Evolutionary conservation across 1,284 basidiomycete species (phyloP).

Genomic region (Mycena citricolor): DNA sequence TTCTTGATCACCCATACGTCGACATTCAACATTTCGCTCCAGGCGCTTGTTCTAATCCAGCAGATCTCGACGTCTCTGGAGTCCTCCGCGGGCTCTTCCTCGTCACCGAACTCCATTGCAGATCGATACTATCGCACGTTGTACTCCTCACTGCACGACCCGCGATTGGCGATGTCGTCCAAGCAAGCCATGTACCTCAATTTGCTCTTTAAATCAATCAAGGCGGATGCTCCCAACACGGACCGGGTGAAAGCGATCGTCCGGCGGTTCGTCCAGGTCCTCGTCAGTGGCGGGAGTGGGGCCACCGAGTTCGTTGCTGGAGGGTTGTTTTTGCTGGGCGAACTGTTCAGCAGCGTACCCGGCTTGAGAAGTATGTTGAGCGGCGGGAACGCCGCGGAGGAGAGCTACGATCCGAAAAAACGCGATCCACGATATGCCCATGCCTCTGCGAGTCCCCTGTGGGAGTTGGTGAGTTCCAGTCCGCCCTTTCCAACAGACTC

Average conservation of each 20-base stretch:
- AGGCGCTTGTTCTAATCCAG: constrained; percentile 90
- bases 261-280: constrained; percentile 84
- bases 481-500: neutral
- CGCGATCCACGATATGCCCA: constrained; percentile 89
- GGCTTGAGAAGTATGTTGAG: constrained; percentile 71
- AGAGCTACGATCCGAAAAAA: constrained; percentile 84
- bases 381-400: constrained; percentile 35
- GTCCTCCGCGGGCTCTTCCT: constrained; percentile 33
- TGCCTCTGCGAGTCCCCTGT: constrained; percentile 81
- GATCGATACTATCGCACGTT: constrained; percentile 92
- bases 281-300: constrained; percentile 66
- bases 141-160: constrained; percentile 87
- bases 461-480: constrained; percentile 73
- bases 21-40: constrained; percentile 95
- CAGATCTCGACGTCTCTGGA: constrained; percentile 67
- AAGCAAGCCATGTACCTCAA: constrained; percentile 99
- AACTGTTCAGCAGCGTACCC: constrained; percentile 75
- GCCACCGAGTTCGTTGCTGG: constrained; percentile 91
- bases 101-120: constrained; percentile 49
- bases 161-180: constrained; percentile 78
- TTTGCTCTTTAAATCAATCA: constrained; percentile 90
- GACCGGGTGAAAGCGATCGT: constrained; percentile 83
- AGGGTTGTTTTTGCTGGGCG: constrained; percentile 74
- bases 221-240: constrained; percentile 61
- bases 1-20: constrained; percentile 95